Evolutionary conservation across 495 filamentous ascomycete genomes (phyloP).

Genomic region (Penicillium taxi): DNA sequence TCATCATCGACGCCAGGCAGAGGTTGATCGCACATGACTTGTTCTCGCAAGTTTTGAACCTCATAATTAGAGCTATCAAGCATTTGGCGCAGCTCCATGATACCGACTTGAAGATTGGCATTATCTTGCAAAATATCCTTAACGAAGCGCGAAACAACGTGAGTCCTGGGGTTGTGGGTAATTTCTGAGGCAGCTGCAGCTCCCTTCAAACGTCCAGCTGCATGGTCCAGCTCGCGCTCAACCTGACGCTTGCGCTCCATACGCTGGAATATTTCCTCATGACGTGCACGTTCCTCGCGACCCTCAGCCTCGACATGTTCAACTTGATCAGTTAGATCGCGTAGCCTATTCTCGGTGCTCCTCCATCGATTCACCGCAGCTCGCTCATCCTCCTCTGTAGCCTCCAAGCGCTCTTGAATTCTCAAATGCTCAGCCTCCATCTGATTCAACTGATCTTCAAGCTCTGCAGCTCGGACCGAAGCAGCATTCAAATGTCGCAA

Average conservation of each 20-base stretch:
- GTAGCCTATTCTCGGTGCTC: slow-evolving; percentile 66
- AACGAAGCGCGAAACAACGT: slow-evolving; percentile 85
- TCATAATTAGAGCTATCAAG: slow-evolving; percentile 89
- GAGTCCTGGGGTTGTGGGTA: slow-evolving; percentile 48
- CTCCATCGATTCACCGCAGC: slow-evolving; percentile 75
- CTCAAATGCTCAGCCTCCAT: slow-evolving; percentile 74
- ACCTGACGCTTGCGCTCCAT: slow-evolving; percentile 70
- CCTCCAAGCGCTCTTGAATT: slow-evolving; percentile 56
- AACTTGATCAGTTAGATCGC: slow-evolving; percentile 72
- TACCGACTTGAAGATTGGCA: slow-evolving; percentile 80
- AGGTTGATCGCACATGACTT: slow-evolving; percentile 74
- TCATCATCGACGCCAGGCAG: slow-evolving; percentile 34
- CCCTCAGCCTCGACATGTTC: slow-evolving; percentile 84
- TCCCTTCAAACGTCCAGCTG: slow-evolving; percentile 69
- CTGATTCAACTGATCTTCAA: slow-evolving; percentile 68
- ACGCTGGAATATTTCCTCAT: slow-evolving; percentile 69
- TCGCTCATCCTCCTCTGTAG: slow-evolving; percentile 61
- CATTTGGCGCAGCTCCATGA: slow-evolving; percentile 86
- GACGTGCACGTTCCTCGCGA: slow-evolving; percentile 70
- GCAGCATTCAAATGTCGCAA: slow-evolving; percentile 63
- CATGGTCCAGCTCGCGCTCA: slow-evolving; percentile 66
- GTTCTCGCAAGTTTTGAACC: slow-evolving; percentile 76
- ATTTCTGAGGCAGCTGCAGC: slow-evolving; percentile 60
- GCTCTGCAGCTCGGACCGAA: slow-evolving; percentile 61
- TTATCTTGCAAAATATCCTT: slow-evolving; percentile 95